Evolutionary conservation across 2,329 filamentous ascomycete genomes (phyloP).

Genomic region (Cercospora sp.): DNA sequence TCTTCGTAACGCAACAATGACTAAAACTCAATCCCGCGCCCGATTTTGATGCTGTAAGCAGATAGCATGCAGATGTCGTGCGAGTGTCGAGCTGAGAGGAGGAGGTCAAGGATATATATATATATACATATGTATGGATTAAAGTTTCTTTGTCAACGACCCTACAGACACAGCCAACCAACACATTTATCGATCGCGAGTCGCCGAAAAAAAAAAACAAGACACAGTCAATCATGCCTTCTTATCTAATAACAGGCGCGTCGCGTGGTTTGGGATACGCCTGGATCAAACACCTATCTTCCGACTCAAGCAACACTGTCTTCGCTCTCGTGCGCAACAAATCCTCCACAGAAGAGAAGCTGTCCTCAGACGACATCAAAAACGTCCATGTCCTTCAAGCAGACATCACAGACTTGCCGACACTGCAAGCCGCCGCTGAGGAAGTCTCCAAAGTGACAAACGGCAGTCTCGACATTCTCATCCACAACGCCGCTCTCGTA

Average conservation of each 20-base stretch:
- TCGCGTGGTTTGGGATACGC: constrained; percentile 39
- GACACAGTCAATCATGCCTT: constrained; percentile 31
- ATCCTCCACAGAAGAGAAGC: constrained; percentile 21
- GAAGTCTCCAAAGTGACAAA: constrained; percentile 29
- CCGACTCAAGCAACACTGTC: constrained; percentile 34
- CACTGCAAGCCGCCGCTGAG: constrained; percentile 40
- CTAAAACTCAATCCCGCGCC: too few relatives aligned
- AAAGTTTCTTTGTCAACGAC: too few relatives aligned
- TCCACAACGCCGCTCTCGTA: constrained; percentile 38
- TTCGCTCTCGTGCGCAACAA: constrained; percentile 41
- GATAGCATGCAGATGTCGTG: too few relatives aligned
- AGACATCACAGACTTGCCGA: constrained; percentile 46
- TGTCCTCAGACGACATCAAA: constrained; percentile 26
- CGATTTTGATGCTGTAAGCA: too few relatives aligned
- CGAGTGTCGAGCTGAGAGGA: too few relatives aligned
- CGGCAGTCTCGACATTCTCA: constrained; percentile 34
- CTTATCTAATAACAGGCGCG: constrained; percentile 38
- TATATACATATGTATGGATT: too few relatives aligned
- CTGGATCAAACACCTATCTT: constrained; percentile 37
- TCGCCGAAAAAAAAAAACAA: too few relatives aligned
- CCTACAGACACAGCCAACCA: too few relatives aligned
- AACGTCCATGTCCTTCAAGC: constrained; percentile 52
- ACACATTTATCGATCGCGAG: too few relatives aligned
- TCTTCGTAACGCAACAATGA: too few relatives aligned
- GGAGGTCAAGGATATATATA: too few relatives aligned